These are phyloP conservation scores for Pyronema omphalodes DNA, from an alignment of 495 filamentous ascomycete genomes.

Conservation along the genomic window DNA sequence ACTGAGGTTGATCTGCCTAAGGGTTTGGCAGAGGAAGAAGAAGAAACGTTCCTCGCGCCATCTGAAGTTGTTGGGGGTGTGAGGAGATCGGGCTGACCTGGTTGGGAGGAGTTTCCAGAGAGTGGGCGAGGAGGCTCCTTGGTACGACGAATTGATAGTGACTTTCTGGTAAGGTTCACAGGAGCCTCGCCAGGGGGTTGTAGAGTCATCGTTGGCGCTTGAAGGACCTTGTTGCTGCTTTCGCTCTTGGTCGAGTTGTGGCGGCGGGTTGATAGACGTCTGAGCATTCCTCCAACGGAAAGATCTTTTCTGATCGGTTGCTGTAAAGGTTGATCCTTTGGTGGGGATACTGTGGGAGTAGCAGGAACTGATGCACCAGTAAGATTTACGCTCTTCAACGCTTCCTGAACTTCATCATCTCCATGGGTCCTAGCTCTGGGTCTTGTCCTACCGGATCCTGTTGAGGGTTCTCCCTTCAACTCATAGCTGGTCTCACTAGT, in stretches of 20 bases:
- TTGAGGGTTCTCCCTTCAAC: slow-evolving; percentile 53
- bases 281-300: slow-evolving; percentile 65
- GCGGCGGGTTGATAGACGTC: slow-evolving; percentile 76
- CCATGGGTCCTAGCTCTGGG: slow-evolving; percentile 85
- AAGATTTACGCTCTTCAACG: slow-evolving; percentile 52
- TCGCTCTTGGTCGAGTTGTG: slow-evolving; percentile 32
- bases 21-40: slow-evolving; percentile 30
- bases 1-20: slow-evolving; percentile 70
- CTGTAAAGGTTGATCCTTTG: slow-evolving; percentile 33
- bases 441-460: slow-evolving; percentile 57
- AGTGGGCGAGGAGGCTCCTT: slow-evolving; percentile 42
- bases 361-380: slow-evolving; percentile 33
- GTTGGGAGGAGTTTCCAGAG: slow-evolving; percentile 30
- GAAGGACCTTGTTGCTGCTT: slow-evolving; percentile 24
- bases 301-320: slow-evolving; percentile 65
- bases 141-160: slow-evolving; percentile 60
- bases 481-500: slow-evolving; percentile 72
- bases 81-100: slow-evolving; percentile 53
- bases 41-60: slow-evolving; percentile 30
- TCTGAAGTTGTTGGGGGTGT: slow-evolving; percentile 47
- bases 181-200: slow-evolving; percentile 43
- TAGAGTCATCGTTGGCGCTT: slow-evolving; percentile 19
- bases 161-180: slow-evolving; percentile 49
- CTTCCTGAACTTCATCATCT: slow-evolving; percentile 73
- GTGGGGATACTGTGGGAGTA: slow-evolving; percentile 37